These are phyloP conservation scores for Salvia hispanica DNA, from an alignment of 257 asterid genomes.

Conservation along the genomic window DNA sequence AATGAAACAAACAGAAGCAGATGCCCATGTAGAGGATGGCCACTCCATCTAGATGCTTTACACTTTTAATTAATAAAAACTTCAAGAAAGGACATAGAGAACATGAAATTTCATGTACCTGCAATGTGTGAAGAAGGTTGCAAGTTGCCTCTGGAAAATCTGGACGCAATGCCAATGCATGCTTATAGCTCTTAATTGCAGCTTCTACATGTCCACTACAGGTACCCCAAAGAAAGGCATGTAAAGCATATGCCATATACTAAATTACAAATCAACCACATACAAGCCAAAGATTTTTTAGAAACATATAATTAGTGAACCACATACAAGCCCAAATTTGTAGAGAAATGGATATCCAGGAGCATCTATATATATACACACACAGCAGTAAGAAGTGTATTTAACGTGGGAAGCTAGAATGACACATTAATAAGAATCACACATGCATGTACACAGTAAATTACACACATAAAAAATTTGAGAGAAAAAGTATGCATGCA, in stretches of 20 bases:
- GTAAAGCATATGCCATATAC: constrained; percentile 18
- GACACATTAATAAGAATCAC: no score
- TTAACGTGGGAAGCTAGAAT: no score
- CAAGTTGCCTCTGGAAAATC: constrained; percentile 99
- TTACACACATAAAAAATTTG: no score
- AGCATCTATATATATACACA: no score
- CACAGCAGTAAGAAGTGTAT: no score
- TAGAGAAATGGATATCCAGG: neutral
- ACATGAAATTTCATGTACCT: constrained; percentile 45
- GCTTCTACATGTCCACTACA: constrained; percentile 87
- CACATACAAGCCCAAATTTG: neutral
- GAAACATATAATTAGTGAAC: neutral
- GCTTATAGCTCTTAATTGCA: constrained; percentile 91
- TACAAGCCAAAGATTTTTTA: neutral
- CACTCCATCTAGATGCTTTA: neutral
- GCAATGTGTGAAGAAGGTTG: constrained; percentile 96
- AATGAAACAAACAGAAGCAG: constrained; percentile 19
- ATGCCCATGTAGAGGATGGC: constrained; percentile 4
- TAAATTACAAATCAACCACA: constrained; percentile 6
- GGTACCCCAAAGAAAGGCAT: constrained; percentile 24
- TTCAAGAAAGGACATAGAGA: constrained; percentile 1
- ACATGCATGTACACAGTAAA: no score
- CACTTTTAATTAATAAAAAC: constrained; percentile 18
- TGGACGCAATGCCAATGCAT: constrained; percentile 83
- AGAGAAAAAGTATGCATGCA: no score